Conservation (phyloP, 805 yeast genomes). For the Lipomyces chichibuensis region DNA sequence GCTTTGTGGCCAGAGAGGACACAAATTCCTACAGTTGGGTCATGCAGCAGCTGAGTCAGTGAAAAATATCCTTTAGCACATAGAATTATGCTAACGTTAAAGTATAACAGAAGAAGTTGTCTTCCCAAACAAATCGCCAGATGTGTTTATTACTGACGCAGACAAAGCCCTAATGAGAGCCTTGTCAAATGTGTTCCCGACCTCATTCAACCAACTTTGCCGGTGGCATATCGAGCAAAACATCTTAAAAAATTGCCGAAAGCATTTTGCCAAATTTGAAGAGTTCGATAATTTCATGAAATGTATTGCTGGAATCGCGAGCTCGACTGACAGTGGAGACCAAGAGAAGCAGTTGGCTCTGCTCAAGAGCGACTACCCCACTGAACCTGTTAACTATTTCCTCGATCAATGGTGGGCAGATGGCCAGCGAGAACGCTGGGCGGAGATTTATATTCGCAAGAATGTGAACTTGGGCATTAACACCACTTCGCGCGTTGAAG, state of each 20-base stretch:
- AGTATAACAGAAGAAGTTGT: background rate
- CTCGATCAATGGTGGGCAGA: background rate
- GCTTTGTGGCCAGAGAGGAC: background rate
- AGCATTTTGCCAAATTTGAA: background rate
- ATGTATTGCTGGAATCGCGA: background rate
- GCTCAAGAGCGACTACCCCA: background rate
- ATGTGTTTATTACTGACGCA: background rate
- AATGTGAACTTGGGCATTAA: background rate
- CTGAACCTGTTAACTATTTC: background rate
- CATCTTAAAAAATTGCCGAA: background rate
- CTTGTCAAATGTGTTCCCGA: background rate
- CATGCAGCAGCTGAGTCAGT: background rate
- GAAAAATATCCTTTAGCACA: too few relatives aligned
- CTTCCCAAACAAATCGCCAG: background rate
- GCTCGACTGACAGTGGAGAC: background rate
- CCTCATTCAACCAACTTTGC: background rate
- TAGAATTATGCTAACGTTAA: too few relatives aligned
- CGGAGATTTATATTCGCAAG: background rate
- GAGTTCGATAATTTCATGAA: background rate
- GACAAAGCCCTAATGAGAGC: conserved; percentile 5
- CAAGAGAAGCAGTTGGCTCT: background rate
- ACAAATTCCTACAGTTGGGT: background rate
- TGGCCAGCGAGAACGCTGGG: background rate
- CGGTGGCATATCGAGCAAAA: conserved; percentile 2
- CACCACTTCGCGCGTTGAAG: background rate